phyloP scores from a whole-genome alignment of 2,329 filamentous ascomycete species.

The Colletotrichum eleusines region DNA sequence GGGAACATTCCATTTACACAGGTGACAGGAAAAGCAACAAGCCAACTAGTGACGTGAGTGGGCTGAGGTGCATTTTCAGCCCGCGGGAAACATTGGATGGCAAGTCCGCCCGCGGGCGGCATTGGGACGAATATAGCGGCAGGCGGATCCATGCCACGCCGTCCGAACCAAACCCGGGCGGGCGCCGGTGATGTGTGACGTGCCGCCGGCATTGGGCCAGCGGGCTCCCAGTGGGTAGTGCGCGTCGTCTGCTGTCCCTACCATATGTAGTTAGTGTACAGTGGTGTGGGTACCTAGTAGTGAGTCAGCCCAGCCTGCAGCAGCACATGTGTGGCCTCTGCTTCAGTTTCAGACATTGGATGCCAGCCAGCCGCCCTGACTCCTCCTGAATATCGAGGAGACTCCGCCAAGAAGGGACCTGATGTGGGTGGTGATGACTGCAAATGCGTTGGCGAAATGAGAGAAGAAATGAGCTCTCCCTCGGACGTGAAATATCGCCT shows the following conservation, averaged over 20 bases:
- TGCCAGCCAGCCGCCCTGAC: slow-evolving; percentile 19
- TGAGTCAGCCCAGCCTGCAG: not conserved
- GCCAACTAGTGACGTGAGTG: not conserved
- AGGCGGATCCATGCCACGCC: slow-evolving; percentile 34
- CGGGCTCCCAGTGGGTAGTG: not conserved
- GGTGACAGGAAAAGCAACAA: not conserved
- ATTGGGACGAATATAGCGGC: slow-evolving; percentile 20
- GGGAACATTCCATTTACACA: slow-evolving; percentile 5
- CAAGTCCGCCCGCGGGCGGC: slow-evolving; percentile 13
- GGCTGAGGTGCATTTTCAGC: not conserved
- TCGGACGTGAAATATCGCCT: slow-evolving; percentile 24
- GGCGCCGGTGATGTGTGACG: not conserved
- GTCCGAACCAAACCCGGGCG: slow-evolving; percentile 4
- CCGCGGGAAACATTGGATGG: slow-evolving; percentile 9
- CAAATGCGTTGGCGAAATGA: slow-evolving; percentile 33
- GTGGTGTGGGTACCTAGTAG: too few species aligned
- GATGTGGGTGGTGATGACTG: slow-evolving; percentile 6
- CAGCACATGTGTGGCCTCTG: not conserved
- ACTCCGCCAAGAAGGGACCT: slow-evolving; percentile 30
- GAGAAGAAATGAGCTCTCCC: slow-evolving; percentile 15
- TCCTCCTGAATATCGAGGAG: slow-evolving; percentile 28
- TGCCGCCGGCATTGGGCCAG: not conserved
- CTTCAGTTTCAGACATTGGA: slow-evolving; percentile 26
- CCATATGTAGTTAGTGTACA: too few species aligned
- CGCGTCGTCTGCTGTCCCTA: not conserved